Evolutionary conservation across 2,329 filamentous ascomycete genomes (phyloP).

Genomic region (Colletotrichum simmondsii): DNA sequence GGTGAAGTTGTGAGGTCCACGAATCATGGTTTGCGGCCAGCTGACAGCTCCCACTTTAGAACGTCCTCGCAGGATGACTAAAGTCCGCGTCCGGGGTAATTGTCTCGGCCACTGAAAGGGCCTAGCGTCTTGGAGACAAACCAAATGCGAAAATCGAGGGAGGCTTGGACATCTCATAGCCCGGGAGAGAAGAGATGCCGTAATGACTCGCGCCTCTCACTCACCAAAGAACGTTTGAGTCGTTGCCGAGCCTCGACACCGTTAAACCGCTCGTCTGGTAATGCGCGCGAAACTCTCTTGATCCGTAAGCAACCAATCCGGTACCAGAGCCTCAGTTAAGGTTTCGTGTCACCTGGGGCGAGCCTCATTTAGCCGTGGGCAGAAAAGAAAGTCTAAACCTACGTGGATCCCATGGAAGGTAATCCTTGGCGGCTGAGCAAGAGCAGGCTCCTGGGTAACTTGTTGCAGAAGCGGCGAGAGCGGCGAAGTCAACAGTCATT

Average conservation of each 20-base stretch:
- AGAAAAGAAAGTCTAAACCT: not conserved
- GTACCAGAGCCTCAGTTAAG: not conserved
- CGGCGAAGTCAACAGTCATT: not conserved
- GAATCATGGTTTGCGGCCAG: not conserved
- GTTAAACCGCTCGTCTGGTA: not conserved
- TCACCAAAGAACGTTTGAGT: not conserved
- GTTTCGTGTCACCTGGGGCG: constrained; percentile 8
- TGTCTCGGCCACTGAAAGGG: not conserved
- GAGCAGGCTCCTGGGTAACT: not conserved
- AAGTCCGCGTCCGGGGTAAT: not conserved
- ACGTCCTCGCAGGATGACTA: not conserved
- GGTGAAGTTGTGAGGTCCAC: not conserved
- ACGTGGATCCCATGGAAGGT: not conserved
- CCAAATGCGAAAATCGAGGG: not conserved
- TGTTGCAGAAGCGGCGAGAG: not conserved
- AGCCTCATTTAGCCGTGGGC: not conserved
- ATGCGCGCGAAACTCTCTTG: not conserved
- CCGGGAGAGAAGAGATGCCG: too few relatives aligned
- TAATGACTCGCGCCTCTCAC: not conserved
- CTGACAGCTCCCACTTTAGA: not conserved
- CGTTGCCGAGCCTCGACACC: not conserved
- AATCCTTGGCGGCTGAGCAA: not conserved
- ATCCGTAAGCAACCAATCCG: not conserved
- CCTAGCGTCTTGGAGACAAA: not conserved
- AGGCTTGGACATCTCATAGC: not conserved